phyloP scores from a whole-genome alignment of 2,329 filamentous ascomycete genomes.

The Diplodia intermedia region DNA sequence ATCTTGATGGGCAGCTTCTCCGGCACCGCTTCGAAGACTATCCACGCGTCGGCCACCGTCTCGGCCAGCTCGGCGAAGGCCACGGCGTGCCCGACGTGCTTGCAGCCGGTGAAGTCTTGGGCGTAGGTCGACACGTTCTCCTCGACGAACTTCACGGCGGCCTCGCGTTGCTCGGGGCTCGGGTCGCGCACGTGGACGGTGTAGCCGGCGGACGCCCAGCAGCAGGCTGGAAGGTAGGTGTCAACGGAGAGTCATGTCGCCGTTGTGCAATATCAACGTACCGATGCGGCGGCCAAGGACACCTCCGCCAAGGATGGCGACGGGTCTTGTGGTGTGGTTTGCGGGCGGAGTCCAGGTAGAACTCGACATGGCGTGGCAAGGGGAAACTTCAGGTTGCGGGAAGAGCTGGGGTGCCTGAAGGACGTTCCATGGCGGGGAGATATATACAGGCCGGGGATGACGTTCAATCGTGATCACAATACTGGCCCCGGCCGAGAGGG shows the following conservation, averaged over 20 bases:
- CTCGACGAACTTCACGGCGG: conserved; percentile 51
- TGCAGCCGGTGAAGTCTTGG: conserved; percentile 17
- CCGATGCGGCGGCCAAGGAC: conserved; percentile 36
- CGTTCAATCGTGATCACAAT: not conserved
- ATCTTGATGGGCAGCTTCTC: conserved; percentile 60
- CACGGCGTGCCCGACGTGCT: conserved; percentile 39
- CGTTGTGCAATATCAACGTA: not conserved
- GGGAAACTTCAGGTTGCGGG: not conserved
- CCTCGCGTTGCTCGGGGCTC: conserved; percentile 45
- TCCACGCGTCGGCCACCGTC: conserved; percentile 58
- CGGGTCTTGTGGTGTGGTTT: conserved; percentile 36
- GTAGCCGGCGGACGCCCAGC: conserved; percentile 54
- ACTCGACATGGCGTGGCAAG: not conserved
- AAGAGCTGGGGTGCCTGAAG: not conserved
- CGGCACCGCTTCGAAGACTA: conserved; percentile 62
- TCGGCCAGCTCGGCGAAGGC: conserved; percentile 49
- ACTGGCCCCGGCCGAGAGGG: not conserved
- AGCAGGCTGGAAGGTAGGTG: not conserved
- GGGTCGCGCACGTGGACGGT: conserved; percentile 55
- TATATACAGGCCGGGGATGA: not conserved
- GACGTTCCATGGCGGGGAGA: not conserved
- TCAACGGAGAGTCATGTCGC: not conserved
- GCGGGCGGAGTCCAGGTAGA: conserved; percentile 12
- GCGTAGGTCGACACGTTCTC: conserved; percentile 43
- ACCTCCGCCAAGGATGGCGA: conserved; percentile 36